Evolutionary conservation across 1,139 yeast species (phyloP), one percentile per base, ranked within the genome.

Genomic region (Hyphopichia burtonii): DNA sequence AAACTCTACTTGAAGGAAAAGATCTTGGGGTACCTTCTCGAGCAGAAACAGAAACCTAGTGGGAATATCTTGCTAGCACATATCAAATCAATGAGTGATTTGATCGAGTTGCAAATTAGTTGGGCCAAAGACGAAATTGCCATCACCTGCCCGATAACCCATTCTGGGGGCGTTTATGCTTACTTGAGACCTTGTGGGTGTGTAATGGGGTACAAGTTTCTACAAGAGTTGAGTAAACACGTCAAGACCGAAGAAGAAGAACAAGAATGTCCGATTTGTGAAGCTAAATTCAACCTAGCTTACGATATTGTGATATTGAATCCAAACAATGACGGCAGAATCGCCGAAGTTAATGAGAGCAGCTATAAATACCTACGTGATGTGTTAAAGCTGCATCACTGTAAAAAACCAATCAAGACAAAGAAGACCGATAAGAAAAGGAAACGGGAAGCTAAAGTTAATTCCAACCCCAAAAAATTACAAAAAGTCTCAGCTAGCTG

Each of bases 1-100:
- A 60, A 69, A 30, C 54, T 90, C n/a, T 86, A 78, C 58, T 78
- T 82, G 49, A 87, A 86, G 51, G 90, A 85, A 47, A 67, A 83
- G 31, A 60, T 87, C 0, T 52, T 90, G 12, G 85, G 83, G 52
- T 72, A 75, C 56, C 23, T 20, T 8, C 5, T 57, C 86, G 15
- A 58, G 85, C 3, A 66, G 65, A 22, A 65, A 65, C 16, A 49
- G 53, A 23, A 27, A 6, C 6, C 25, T 28, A 14, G 6, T n/a
- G 27, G 25, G 50, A 59, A 19, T 61, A 4, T n/a, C 9, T n/a
- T 5, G 9, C 8, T 74, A 9, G 43, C 49, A 1, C 85, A 83
- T 55, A 69, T 85, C 15, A 65, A 53, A 19, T 52, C 64, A 4
- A 40, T 68, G 19, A 55, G 54, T 16, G 75, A 70, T 46, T 40